A percentile compares a stretch with the other conserved stretches of the same genome.
These are phyloP conservation scores for Diddensiella santjacobensis DNA, from an alignment of 805 yeast species.

Conservation along the genomic window DNA sequence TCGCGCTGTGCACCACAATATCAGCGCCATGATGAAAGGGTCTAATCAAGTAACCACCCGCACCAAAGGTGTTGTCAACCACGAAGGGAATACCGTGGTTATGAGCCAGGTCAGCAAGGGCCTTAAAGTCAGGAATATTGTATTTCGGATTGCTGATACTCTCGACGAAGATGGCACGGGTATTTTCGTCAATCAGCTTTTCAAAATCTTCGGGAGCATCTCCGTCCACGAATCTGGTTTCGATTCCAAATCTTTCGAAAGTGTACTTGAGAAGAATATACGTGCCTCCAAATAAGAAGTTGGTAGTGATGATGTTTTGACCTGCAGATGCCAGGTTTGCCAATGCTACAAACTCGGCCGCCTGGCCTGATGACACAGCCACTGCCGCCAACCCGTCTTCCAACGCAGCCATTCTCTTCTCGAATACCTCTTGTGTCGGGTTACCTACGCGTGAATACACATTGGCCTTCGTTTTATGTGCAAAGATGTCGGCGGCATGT, in stretches of 20 bases:
- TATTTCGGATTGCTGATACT: conserved; percentile 91
- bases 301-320: conserved; percentile 83
- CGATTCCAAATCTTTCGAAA: conserved; percentile 84
- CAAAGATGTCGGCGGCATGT: conserved; percentile 90
- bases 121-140: conserved; percentile 87
- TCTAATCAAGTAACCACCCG: conserved; percentile 83
- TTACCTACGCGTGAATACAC: conserved; percentile 88
- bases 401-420: conserved; percentile 85
- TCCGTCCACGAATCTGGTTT: conserved; percentile 78
- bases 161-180: conserved; percentile 88
- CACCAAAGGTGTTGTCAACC: conserved; percentile 95
- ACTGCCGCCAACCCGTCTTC: conserved; percentile 91
- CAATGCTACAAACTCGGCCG: conserved; percentile 86
- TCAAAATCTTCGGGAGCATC: conserved; percentile 70
- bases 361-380: conserved; percentile 93
- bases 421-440: conserved; percentile 90
- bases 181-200: conserved; percentile 69
- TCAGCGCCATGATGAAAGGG: conserved; percentile 91
- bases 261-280: conserved; percentile 92
- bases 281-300: conserved; percentile 92
- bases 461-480: conserved; percentile 76
- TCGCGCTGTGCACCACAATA: conserved; percentile 88
- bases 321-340: conserved; percentile 82
- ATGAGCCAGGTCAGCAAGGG: conserved; percentile 71
- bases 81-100: conserved; percentile 84